Evolutionary conservation across 768 basidiomycete species (phyloP).

Genomic region (Gloeostereum incarnatum): DNA sequence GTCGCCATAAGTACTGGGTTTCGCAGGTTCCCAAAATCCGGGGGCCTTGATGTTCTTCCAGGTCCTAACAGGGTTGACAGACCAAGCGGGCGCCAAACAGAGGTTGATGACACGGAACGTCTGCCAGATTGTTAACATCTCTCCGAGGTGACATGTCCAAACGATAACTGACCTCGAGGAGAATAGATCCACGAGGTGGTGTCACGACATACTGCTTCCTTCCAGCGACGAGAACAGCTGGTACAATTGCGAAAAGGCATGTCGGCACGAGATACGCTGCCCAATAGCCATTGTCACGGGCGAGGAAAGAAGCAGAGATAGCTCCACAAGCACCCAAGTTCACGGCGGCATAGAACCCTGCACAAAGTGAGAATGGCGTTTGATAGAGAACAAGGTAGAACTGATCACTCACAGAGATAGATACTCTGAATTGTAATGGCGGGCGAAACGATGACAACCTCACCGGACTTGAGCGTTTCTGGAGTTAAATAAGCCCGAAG

Average conservation of each 20-base stretch:
- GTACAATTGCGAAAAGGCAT: conserved; percentile 34
- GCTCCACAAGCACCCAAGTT: conserved; percentile 35
- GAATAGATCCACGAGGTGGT: conserved; percentile 43
- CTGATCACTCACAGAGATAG: conserved; percentile 31
- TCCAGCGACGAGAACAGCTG: conserved; percentile 32
- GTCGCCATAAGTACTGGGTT: conserved; percentile 31
- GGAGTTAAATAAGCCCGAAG: background rate
- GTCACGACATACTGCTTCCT: conserved; percentile 32
- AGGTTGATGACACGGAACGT: conserved; percentile 18
- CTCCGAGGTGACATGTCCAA: background rate
- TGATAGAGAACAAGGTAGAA: background rate
- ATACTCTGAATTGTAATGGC: conserved; percentile 38
- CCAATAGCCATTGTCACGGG: conserved; percentile 46
- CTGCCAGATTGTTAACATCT: background rate
- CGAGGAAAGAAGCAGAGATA: conserved; percentile 43
- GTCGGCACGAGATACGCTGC: conserved; percentile 40
- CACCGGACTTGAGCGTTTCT: conserved; percentile 21
- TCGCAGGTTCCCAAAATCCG: conserved; percentile 45
- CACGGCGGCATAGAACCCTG: conserved; percentile 34
- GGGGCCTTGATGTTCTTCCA: conserved; percentile 25
- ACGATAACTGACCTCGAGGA: conserved; percentile 25
- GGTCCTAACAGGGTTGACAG: conserved; percentile 23
- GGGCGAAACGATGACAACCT: conserved; percentile 43
- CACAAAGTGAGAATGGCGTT: background rate
- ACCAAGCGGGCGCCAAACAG: conserved; percentile 23